Evolutionary conservation across 2,329 filamentous ascomycete species (phyloP).

Genomic region (Ophiocordyceps camponoti-leonardi): DNA sequence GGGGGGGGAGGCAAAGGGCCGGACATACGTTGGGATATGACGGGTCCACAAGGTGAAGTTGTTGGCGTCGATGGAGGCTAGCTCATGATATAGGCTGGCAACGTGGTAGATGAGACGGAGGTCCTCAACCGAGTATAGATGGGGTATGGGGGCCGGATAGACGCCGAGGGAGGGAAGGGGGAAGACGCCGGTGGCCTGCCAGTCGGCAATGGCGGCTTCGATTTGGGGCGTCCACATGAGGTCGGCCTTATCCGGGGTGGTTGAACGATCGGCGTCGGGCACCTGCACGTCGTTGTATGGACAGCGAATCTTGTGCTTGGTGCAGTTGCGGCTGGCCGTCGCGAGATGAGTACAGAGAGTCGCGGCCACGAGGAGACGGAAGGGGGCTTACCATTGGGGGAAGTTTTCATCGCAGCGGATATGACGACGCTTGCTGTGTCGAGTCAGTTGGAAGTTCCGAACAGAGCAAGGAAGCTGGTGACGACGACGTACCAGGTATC

Average conservation of each 20-base stretch:
- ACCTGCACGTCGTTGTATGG: slow-evolving; percentile 84
- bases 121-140: slow-evolving; percentile 58
- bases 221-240: slow-evolving; percentile 79
- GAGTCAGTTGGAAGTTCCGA: slow-evolving; percentile 3
- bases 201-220: slow-evolving; percentile 63
- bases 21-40: slow-evolving; percentile 73
- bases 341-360: not conserved
- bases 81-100: slow-evolving; percentile 67
- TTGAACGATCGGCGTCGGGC: slow-evolving; percentile 40
- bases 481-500: slow-evolving; percentile 53
- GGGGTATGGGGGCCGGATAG: slow-evolving; percentile 56
- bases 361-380: no score
- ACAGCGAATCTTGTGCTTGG: slow-evolving; percentile 95
- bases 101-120: slow-evolving; percentile 84
- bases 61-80: slow-evolving; percentile 59
- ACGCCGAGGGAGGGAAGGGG: slow-evolving; percentile 71
- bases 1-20: no score
- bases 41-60: slow-evolving; percentile 85
- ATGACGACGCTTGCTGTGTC: slow-evolving; percentile 67
- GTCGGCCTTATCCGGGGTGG: slow-evolving; percentile 44
- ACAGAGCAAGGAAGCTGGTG: not conserved
- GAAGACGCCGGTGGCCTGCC: slow-evolving; percentile 70
- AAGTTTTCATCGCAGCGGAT: slow-evolving; percentile 97
- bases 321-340: slow-evolving; percentile 73
- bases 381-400: slow-evolving; percentile 66